Percentiles rank a stretch among this genome's conserved stretches.
These are phyloP conservation scores for Pezicula radicicola DNA, from an alignment of 2,329 filamentous ascomycete species.

Conservation along the genomic window DNA sequence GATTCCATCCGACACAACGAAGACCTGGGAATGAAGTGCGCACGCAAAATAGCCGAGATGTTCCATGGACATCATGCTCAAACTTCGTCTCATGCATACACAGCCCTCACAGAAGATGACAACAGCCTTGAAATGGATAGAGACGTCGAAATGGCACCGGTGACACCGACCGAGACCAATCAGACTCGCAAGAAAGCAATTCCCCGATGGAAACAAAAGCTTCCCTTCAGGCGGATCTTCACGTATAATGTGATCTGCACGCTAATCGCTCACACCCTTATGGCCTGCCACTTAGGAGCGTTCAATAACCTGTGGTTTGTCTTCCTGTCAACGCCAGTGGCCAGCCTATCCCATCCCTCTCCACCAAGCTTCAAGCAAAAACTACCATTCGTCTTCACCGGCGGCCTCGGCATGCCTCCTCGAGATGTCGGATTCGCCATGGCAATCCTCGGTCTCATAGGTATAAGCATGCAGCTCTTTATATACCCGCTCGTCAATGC, in stretches of 20 bases:
- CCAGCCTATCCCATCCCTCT: constrained; percentile 42
- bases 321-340: constrained; percentile 56
- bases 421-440: constrained; percentile 71
- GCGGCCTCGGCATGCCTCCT: constrained; percentile 70
- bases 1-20: constrained; percentile 27
- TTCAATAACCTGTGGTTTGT: constrained; percentile 59
- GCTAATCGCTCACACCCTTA: constrained; percentile 61
- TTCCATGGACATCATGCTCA: constrained; percentile 8
- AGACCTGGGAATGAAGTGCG: constrained; percentile 21
- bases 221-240: constrained; percentile 30
- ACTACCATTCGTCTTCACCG: constrained; percentile 46
- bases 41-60: constrained; percentile 11
- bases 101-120: constrained; percentile 12
- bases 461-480: constrained; percentile 65
- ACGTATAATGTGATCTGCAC: constrained; percentile 38
- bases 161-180: constrained; percentile 7
- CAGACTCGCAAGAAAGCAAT: constrained; percentile 4
- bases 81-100: constrained; percentile 11
- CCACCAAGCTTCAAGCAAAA: constrained; percentile 45
- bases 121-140: constrained; percentile 1
- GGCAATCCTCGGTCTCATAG: constrained; percentile 70
- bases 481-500: constrained; percentile 68
- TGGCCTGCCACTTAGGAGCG: constrained; percentile 65
- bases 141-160: constrained; percentile 14
- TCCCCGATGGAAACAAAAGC: constrained; percentile 15